These are phyloP conservation scores for Plasmodium fragile DNA, from an alignment of 169 alveolate species.

Conservation along the genomic window DNA sequence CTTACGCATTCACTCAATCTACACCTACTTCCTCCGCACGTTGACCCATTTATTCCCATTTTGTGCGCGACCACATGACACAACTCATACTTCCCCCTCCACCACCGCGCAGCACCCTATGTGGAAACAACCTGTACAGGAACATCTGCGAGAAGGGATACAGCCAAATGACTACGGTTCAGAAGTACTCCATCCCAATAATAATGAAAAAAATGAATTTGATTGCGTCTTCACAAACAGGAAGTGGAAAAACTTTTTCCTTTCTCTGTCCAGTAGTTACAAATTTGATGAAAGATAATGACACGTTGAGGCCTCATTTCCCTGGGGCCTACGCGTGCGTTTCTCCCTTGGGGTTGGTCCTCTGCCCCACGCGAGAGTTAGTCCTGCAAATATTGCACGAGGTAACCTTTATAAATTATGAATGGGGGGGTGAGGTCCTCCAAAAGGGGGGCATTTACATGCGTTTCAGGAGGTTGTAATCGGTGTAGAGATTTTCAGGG, in stretches of 20 bases:
- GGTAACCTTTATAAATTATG: conserved; percentile 81
- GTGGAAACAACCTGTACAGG: conserved; percentile 39
- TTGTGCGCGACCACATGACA: background rate
- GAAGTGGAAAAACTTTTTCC: conserved; percentile 99
- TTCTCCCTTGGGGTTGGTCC: conserved; percentile 79
- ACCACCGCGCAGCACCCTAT: background rate
- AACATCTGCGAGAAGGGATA: conserved; percentile 87
- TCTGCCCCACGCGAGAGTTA: conserved; percentile 49
- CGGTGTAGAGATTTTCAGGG: background rate
- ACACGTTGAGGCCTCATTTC: conserved; percentile 43
- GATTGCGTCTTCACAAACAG: conserved; percentile 98
- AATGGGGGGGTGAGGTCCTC: background rate
- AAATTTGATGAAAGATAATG: conserved; percentile 81
- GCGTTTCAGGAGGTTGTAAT: background rate
- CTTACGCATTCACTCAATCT: background rate
- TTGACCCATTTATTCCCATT: background rate
- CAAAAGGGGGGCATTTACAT: background rate
- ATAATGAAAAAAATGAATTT: conserved; percentile 93
- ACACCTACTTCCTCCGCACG: background rate
- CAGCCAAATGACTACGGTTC: conserved; percentile 95
- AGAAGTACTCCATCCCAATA: conserved; percentile 96
- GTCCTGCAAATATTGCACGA: conserved; percentile 88
- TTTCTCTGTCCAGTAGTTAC: conserved; percentile 96
- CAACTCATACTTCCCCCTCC: background rate
- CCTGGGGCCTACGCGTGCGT: conserved; percentile 75